Conservation (phyloP, 2,329 filamentous ascomycete genomes). For the Penicillium hordei region DNA sequence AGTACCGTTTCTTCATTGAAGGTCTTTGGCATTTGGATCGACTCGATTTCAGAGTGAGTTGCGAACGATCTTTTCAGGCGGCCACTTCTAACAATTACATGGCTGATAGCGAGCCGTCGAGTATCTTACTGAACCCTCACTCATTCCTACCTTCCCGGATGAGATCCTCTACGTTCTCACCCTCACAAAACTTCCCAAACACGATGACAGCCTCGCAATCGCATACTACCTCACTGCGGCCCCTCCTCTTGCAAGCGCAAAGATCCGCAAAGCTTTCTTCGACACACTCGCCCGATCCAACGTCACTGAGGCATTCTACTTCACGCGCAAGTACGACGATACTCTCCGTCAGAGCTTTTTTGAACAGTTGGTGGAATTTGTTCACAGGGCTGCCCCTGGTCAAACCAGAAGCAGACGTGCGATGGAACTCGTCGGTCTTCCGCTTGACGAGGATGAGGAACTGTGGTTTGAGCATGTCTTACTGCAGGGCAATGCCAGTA, state of each 20-base stretch:
- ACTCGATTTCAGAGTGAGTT: conserved; percentile 61
- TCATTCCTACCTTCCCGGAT: conserved; percentile 78
- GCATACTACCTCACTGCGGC: conserved; percentile 77
- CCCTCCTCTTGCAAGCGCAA: conserved; percentile 65
- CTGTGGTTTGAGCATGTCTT: conserved; percentile 71
- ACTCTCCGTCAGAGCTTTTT: conserved; percentile 64
- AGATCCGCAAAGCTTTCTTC: conserved; percentile 67
- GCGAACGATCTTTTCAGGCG: not conserved
- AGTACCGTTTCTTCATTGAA: conserved; percentile 77
- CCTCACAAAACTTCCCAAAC: conserved; percentile 54
- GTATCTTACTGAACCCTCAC: conserved; percentile 73
- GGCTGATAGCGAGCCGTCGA: conserved; percentile 62
- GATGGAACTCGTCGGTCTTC: conserved; percentile 69
- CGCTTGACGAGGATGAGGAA: conserved; percentile 70
- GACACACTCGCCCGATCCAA: conserved; percentile 66
- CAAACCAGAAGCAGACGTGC: conserved; percentile 55
- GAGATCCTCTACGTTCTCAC: conserved; percentile 73
- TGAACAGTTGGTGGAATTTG: conserved; percentile 61
- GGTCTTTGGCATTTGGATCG: conserved; percentile 80
- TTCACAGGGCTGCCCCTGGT: conserved; percentile 49
- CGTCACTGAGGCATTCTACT: conserved; percentile 71
- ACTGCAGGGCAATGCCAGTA: conserved; percentile 63
- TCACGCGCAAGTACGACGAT: conserved; percentile 65
- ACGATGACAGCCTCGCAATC: conserved; percentile 65
- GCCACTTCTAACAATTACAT: not conserved